Evolutionary conservation across 306 rosid genomes (phyloP).

Genomic region (Psophocarpus tetragonolobus): DNA sequence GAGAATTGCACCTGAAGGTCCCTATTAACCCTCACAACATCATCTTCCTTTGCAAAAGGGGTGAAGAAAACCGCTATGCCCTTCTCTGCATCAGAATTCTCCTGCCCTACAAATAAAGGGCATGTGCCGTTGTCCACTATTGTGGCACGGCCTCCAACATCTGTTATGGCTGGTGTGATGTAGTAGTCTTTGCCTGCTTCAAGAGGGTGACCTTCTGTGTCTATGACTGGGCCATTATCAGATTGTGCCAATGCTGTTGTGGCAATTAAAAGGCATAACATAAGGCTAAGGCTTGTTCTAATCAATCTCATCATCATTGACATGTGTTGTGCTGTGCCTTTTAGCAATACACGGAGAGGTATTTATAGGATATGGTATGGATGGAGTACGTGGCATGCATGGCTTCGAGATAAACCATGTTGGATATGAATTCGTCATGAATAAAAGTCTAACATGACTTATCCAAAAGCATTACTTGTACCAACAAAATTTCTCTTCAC

Average conservation of each 20-base stretch:
- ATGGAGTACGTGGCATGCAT: too few species aligned
- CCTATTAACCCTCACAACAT: slow-evolving; percentile 29
- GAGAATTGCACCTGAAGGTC: slow-evolving; percentile 50
- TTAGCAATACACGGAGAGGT: too few species aligned
- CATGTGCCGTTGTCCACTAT: slow-evolving; percentile 43
- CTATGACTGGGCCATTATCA: slow-evolving; percentile 39
- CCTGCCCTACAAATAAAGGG: slow-evolving; percentile 52
- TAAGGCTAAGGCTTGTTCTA: slow-evolving; percentile 11
- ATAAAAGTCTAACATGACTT: too few species aligned
- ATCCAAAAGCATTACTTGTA: too few species aligned
- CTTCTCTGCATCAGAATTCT: slow-evolving; percentile 26
- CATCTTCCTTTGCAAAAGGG: slow-evolving; percentile 43
- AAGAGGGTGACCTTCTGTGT: slow-evolving; percentile 51
- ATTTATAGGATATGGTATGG: too few species aligned
- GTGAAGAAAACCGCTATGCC: slow-evolving; percentile 45
- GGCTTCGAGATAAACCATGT: too few species aligned
- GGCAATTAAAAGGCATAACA: slow-evolving; percentile 34
- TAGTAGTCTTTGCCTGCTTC: slow-evolving; percentile 46
- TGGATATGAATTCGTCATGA: too few species aligned
- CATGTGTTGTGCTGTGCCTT: too few species aligned
- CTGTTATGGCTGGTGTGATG: slow-evolving; percentile 66
- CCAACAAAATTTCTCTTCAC: too few species aligned
- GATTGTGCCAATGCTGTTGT: slow-evolving; percentile 36
- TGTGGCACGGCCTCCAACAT: slow-evolving; percentile 57
- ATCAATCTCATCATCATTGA: slow-evolving; percentile 15